Conservation (phyloP, 208 protist genomes). For the Kentomonas sorsogonicus region DNA sequence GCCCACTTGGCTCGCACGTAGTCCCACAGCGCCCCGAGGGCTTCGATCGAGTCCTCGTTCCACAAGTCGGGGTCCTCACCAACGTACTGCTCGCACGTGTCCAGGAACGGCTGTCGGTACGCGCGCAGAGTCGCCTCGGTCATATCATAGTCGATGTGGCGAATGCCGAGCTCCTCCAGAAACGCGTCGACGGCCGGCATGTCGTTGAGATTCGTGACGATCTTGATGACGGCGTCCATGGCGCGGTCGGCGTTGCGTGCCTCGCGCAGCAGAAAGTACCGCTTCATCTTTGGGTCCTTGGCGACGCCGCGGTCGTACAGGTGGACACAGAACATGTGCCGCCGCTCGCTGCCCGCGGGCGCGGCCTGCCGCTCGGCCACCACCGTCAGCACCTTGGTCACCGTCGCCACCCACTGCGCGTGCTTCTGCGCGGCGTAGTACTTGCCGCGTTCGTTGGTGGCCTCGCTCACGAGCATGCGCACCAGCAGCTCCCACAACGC, state of each 20-base stretch:
- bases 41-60: not conserved
- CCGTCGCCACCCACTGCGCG: too few relatives aligned
- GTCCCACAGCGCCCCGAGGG: slow-evolving; percentile 9
- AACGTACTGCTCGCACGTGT: not conserved
- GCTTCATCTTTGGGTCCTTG: slow-evolving; percentile 5
- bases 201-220: slow-evolving; percentile 1
- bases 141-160: slow-evolving; percentile 7
- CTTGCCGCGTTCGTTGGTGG: too few relatives aligned
- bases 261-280: slow-evolving; percentile 6
- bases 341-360: not conserved
- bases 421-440: too few relatives aligned
- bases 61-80: not conserved
- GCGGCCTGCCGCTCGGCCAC: not conserved
- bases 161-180: slow-evolving; percentile 1
- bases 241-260: slow-evolving; percentile 1
- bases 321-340: slow-evolving; percentile 9
- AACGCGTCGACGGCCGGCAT: not conserved
- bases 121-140: not conserved
- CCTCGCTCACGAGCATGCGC: too few relatives aligned
- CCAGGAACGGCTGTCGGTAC: slow-evolving; percentile 13
- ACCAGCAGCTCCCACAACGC: not conserved
- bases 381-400: too few relatives aligned
- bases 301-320: slow-evolving; percentile 5
- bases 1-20: not conserved
- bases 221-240: not conserved